Evolutionary conservation across 2,329 filamentous ascomycete genomes (phyloP), one percentile per base, ranked within the genome.

Genomic region (Aureobasidium leucospermi): DNA sequence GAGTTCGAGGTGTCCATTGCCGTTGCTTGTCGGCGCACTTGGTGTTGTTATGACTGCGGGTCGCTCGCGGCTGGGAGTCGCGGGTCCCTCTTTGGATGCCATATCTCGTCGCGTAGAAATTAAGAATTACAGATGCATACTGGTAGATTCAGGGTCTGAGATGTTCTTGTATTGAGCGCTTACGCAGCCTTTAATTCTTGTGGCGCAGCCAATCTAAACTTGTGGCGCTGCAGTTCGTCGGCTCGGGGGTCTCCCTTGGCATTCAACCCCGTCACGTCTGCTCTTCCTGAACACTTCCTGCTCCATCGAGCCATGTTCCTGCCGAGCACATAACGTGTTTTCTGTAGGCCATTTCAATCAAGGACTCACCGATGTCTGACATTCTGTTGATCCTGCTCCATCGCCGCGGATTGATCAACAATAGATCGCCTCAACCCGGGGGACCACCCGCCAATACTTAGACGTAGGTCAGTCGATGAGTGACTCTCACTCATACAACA

Each of bases 1-100:
- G 52, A 72, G 63, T 61, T 67, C 70, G 34, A 58, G 51, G 15
- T 43, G 38, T 55, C 39, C 55, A 13, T 45, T 51, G 49, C 38
- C 34, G 42, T 56, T 45, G 23, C 36, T 41, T 36, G 51, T 29
- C 8, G 41, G 41, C 1, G 42, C 49, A 11, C 16, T 49, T 13
- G 51, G 23, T 19, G 51, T 56, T 10, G 29, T 56, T n/a, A 41
- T 51, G 28, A 28, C 10, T 19, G 46, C 15, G 4, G 46, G 45
- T 8, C 58, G 47, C 31, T 59, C 47, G 29, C 48, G 29, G 34
- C 32, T 59, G 28, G 34, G n/a, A 15, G 49, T 13, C 39, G 58
- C 19, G 8, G 58, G 16, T 13, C n/a, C 32, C 32, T 60, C 59
- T 56, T 42, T 56, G 41, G 7, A 38, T n/a, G 42, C 34, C 59